A percentile compares a stretch with the other conserved stretches of the same genome.
Evolutionary conservation across 2,329 filamentous ascomycete genomes (phyloP).

Genomic region (Beauveria rudraprayagi): DNA sequence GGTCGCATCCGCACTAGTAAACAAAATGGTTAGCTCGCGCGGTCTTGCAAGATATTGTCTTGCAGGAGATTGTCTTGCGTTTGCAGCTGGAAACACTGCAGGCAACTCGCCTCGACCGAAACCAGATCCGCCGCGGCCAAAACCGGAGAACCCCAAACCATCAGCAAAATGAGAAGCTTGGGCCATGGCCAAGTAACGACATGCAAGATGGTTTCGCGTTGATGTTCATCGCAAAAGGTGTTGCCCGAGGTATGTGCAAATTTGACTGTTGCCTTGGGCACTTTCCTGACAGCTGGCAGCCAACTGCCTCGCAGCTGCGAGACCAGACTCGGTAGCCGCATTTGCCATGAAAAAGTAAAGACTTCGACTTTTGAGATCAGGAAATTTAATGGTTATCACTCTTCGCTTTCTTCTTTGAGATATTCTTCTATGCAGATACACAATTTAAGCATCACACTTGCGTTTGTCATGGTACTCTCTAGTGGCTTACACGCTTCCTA

Average conservation of each 20-base stretch:
- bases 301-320: background rate
- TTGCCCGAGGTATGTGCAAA: background rate
- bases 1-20: background rate
- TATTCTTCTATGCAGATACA: background rate
- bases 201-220: background rate
- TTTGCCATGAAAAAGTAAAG: background rate
- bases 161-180: background rate
- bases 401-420: background rate
- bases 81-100: background rate
- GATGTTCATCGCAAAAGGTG: background rate
- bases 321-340: background rate
- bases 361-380: background rate
- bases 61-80: background rate
- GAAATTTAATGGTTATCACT: background rate
- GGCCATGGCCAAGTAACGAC: background rate
- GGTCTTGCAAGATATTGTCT: background rate
- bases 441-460: background rate
- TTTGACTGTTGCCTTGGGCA: background rate
- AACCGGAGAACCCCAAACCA: background rate
- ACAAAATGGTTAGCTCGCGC: background rate
- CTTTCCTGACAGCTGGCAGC: slow-evolving; percentile 1
- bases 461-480: background rate
- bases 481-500: background rate
- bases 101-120: background rate
- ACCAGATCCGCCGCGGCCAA: slow-evolving; percentile 5